Conservation (phyloP, 495 filamentous ascomycete species). For the Podospora conica region DNA sequence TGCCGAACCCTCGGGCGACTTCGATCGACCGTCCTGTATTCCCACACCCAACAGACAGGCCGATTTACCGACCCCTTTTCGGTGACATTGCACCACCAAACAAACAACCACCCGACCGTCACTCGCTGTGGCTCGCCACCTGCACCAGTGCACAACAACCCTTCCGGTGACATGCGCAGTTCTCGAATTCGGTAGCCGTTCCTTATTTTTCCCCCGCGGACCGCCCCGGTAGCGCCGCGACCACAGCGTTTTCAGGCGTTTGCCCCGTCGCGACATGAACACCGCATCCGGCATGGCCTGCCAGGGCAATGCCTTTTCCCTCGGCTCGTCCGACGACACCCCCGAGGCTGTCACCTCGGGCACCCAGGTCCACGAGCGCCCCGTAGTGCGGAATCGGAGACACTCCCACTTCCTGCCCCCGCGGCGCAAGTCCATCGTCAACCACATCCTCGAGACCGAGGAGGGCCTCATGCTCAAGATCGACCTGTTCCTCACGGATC, state of each 20-base stretch:
- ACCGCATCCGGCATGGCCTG: slow-evolving; percentile 26
- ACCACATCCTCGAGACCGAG: slow-evolving; percentile 55
- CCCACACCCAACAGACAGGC: background rate
- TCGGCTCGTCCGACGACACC: slow-evolving; percentile 33
- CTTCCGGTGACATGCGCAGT: background rate
- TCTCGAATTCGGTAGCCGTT: background rate
- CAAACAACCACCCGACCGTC: background rate
- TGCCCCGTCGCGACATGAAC: slow-evolving; percentile 19
- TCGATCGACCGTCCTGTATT: background rate
- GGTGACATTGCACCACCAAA: background rate
- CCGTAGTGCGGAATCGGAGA: slow-evolving; percentile 40
- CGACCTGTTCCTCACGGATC: slow-evolving; percentile 81
- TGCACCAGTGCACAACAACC: too few relatives aligned
- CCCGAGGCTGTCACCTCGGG: slow-evolving; percentile 26
- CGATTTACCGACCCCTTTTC: background rate
- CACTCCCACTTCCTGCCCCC: slow-evolving; percentile 58
- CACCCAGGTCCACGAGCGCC: slow-evolving; percentile 26
- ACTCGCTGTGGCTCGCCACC: background rate
- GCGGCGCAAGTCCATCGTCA: slow-evolving; percentile 54
- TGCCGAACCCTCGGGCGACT: background rate
- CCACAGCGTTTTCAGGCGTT: background rate
- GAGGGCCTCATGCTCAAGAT: slow-evolving; percentile 60
- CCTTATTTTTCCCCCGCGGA: background rate
- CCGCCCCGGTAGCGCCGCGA: slow-evolving; percentile 2
- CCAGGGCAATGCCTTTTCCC: slow-evolving; percentile 25